Conservation (phyloP, 164 flowering plant species). For the Chimonanthus praecox region DNA sequence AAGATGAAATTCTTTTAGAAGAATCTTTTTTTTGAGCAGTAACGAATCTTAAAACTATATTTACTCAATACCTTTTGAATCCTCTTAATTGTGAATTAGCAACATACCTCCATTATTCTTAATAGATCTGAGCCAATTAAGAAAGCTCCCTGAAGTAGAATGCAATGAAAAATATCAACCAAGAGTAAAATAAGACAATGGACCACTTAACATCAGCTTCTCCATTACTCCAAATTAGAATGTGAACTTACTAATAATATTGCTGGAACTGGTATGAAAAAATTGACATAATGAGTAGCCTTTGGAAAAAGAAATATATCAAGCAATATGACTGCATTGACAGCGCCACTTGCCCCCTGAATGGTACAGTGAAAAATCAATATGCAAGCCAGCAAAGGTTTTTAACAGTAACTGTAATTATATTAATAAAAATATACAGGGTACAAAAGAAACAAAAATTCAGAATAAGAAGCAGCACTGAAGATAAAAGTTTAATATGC, state of each 20-base stretch:
- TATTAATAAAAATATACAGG: too few species aligned
- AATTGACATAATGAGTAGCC: conserved; percentile 46
- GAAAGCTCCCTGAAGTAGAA: conserved; percentile 54
- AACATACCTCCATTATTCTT: conserved; percentile 60
- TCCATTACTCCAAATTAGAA: not conserved
- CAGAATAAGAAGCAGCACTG: too few species aligned
- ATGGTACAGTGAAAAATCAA: conserved; percentile 11
- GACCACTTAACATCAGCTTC: not conserved
- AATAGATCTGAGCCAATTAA: conserved; percentile 68
- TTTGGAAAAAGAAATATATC: conserved; percentile 77
- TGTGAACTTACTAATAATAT: conserved; percentile 50
- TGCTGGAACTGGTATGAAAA: conserved; percentile 86
- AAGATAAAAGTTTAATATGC: too few species aligned
- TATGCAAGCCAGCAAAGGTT: too few species aligned
- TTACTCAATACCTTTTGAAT: too few species aligned
- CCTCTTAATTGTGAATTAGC: not conserved
- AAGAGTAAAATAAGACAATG: not conserved
- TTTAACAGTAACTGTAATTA: too few species aligned
- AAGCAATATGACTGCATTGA: conserved; percentile 81
- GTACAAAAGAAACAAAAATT: too few species aligned
- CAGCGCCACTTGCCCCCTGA: conserved; percentile 97
- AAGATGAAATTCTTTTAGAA: too few species aligned
- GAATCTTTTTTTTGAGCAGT: too few species aligned
- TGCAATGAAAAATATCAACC: not conserved
- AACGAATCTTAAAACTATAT: too few species aligned